Evolutionary conservation across 164 flowering plant genomes (phyloP).

Genomic region (Vitis amurensis): DNA sequence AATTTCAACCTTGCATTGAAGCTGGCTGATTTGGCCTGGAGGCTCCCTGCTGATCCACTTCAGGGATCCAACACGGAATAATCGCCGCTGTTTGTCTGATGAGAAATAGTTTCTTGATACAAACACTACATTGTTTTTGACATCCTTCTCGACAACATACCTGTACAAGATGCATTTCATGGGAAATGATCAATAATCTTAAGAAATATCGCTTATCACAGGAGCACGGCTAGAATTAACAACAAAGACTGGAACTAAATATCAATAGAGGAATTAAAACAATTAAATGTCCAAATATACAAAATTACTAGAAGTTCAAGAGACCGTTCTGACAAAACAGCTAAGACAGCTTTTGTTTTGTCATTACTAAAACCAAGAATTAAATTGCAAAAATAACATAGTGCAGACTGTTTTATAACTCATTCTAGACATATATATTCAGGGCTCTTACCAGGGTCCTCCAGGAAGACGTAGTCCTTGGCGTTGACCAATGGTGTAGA

Average conservation of each 20-base stretch:
- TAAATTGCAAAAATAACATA: too few relatives aligned
- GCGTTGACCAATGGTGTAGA: conserved; percentile 93
- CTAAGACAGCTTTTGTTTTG: too few relatives aligned
- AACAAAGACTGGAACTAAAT: neutral
- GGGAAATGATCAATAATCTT: neutral
- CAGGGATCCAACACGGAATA: conserved; percentile 87
- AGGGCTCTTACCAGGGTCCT: conserved; percentile 84
- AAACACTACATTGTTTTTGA: conserved; percentile 81
- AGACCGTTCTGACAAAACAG: too few relatives aligned
- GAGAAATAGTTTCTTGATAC: conserved; percentile 93
- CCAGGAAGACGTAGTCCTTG: conserved; percentile 97
- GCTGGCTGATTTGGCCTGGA: conserved; percentile 46
- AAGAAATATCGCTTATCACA: neutral
- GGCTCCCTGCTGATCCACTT: conserved; percentile 68
- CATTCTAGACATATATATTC: neutral
- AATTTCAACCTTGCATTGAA: conserved; percentile 75
- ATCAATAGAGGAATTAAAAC: neutral
- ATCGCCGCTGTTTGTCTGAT: conserved; percentile 81
- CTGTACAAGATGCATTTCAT: conserved; percentile 34
- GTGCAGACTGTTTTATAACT: neutral
- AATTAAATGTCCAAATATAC: neutral
- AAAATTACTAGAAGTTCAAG: too few relatives aligned
- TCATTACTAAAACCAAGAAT: too few relatives aligned
- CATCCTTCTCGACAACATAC: conserved; percentile 94
- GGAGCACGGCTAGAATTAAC: neutral